Conservation (phyloP, 2,329 filamentous ascomycete species). For the Pyrenophora seminiperda region DNA sequence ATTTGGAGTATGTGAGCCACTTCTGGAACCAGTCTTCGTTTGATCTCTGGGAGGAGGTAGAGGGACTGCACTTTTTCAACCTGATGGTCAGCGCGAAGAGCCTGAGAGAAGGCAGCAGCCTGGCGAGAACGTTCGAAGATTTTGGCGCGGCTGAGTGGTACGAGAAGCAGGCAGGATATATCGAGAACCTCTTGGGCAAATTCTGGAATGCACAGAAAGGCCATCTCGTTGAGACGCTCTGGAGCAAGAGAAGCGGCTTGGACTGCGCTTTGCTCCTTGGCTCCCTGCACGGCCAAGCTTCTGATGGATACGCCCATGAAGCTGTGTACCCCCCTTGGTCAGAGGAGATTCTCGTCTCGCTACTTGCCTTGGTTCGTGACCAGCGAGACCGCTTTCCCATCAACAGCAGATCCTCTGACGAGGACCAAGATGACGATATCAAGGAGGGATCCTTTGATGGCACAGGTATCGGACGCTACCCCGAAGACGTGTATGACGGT, state of each 20-base stretch:
- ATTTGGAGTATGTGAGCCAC: conserved; percentile 52
- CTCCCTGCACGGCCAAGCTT: conserved; percentile 43
- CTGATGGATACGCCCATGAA: conserved; percentile 20
- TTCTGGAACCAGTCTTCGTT: conserved; percentile 51
- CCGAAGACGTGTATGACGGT: conserved; percentile 52
- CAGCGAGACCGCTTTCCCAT: conserved; percentile 48
- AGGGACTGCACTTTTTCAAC: conserved; percentile 51
- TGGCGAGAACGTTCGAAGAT: conserved; percentile 45
- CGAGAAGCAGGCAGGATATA: conserved; percentile 41
- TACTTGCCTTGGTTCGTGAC: conserved; percentile 44
- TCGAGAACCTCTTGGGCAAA: conserved; percentile 40
- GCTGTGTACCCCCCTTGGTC: conserved; percentile 43
- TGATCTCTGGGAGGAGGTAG: conserved; percentile 55
- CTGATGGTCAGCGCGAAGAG: conserved; percentile 47
- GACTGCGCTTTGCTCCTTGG: conserved; percentile 49
- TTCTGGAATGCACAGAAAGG: conserved; percentile 48
- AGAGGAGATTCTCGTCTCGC: conserved; percentile 46
- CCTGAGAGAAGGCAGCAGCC: conserved; percentile 41
- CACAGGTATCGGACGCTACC: conserved; percentile 51
- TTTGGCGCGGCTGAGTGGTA: conserved; percentile 49
- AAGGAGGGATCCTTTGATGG: conserved; percentile 30
- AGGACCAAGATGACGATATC: conserved; percentile 15
- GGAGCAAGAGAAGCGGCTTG: conserved; percentile 41
- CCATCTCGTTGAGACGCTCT: conserved; percentile 46
- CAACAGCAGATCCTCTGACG: conserved; percentile 34